Base-by-base conservation (phyloP, 345 rosid species). In the Aquilaria sinensis region DNA sequence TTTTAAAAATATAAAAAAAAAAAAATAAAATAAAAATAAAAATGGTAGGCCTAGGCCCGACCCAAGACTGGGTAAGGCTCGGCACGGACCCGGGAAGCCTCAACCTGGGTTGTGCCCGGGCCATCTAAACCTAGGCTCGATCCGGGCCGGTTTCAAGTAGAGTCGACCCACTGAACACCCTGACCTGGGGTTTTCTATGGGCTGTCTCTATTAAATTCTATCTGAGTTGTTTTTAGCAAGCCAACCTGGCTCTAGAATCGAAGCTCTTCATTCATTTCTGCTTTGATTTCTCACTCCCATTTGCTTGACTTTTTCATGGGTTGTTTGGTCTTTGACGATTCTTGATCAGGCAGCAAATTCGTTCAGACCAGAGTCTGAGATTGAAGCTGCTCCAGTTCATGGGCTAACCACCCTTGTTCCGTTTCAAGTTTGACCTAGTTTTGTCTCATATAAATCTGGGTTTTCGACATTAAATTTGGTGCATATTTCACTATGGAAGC, bases 401-500 rank as follows among this genome's bases (percentile, higher is more conserved):
- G 81, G 74, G 73, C 55, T 66, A 47, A 74, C 69, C 58, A 51
- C 31, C 33, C 31, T 52, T 30, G 9, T 12, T 57, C 55, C 13
- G 56, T 5, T 58, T 60, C 51, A 57, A 62, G 62, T 60, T 67
- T 49, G 66, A 68, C 68, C 64, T 65, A 68, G 67, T 43, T 59
- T 47, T 75, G 57, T 67, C 31, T 58, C 50, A 9, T 5, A 5
- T 5, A 53, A 11, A 65, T 33, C 69, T 63, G 63, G 43, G 29
- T 69, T 58, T n/a, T 50, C 43, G 34, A 65, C 57, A 47, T 55
- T 54, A 56, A 75, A 32, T 71, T 77, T 76, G 72, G 90, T 95
- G 99, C 97, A 89, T 87, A 83, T 92, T 75, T 95, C 95, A 72
- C 77, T 89, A 69, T 95, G 99, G 99, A 95, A 95, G 75, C 97